These are phyloP conservation scores for Pythium monospermum DNA, from an alignment of 352 stramenopile species.

Conservation along the genomic window DNA sequence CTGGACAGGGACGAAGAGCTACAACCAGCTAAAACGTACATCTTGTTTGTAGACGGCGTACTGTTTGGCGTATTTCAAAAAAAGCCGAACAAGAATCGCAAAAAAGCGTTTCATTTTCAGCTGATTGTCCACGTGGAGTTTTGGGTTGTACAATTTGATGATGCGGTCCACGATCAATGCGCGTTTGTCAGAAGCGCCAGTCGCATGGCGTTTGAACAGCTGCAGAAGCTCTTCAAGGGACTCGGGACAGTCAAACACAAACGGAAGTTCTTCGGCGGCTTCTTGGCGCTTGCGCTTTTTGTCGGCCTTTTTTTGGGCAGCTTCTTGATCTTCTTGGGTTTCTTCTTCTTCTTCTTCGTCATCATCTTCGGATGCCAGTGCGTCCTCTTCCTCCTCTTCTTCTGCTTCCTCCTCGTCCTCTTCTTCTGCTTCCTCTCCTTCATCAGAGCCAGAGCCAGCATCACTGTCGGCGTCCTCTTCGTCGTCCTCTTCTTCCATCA, in stretches of 20 bases:
- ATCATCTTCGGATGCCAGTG: slow-evolving; percentile 39
- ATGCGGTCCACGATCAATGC: slow-evolving; percentile 91
- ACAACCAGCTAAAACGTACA: slow-evolving; percentile 2
- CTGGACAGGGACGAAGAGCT: neutral
- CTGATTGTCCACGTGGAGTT: slow-evolving; percentile 92
- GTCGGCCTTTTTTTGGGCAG: slow-evolving; percentile 43
- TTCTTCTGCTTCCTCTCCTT: slow-evolving; percentile 46
- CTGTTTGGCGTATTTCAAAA: slow-evolving; percentile 86
- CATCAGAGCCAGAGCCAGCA: slow-evolving; percentile 67
- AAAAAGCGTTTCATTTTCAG: slow-evolving; percentile 96
- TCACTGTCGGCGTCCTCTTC: slow-evolving; percentile 65
- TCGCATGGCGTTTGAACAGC: slow-evolving; percentile 88
- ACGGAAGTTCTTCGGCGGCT: slow-evolving; percentile 85
- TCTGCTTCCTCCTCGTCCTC: slow-evolving; percentile 54
- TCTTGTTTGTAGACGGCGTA: slow-evolving; percentile 68
- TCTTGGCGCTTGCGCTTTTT: slow-evolving; percentile 42
- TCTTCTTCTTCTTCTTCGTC: slow-evolving; percentile 86
- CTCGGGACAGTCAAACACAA: slow-evolving; percentile 93
- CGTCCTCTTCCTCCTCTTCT: slow-evolving; percentile 40
- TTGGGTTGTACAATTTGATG: slow-evolving; percentile 91
- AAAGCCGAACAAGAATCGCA: slow-evolving; percentile 91
- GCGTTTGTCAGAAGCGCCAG: slow-evolving; percentile 59
- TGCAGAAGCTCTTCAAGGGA: slow-evolving; percentile 86
- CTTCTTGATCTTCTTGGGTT: slow-evolving; percentile 45
- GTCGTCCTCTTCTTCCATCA: slow-evolving; percentile 38